Evolutionary conservation across 2,329 filamentous ascomycete genomes (phyloP), one percentile per base, ranked within the genome.

Genomic region (Aspergillus pseudotamarii): DNA sequence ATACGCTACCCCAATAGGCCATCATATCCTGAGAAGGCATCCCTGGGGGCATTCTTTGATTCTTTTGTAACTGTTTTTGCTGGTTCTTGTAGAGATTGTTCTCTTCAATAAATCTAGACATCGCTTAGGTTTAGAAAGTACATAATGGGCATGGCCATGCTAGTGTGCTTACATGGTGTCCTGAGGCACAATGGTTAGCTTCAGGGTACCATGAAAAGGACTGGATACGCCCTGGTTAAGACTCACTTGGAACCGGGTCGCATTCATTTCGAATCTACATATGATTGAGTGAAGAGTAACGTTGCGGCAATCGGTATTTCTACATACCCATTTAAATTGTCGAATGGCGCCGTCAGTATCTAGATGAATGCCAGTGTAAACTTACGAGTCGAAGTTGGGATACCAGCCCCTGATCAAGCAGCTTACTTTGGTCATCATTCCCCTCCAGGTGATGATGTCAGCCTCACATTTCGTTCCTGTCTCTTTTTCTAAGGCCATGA

Each of bases 351-450:
- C 0, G 89, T 89, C 89, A 98, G 88, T 68, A 99, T 92, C 92
- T 97, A 60, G 36, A 50, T 6, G 5, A 38, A 30, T 16, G 21
- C 10, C 5, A n/a, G 10, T 38, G n/a, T 57, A 26, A 57, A n/a
- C 34, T 28, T 14, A 26, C 11, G 19, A 23, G 14, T 26, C 11
- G 34, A 38, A 48, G 10, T 9, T 46, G 16, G 28, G 19, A 11
- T 21, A 36, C 46, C 19, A 28, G 30, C 34, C 19, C 11, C 9
- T 50, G 21, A 14, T 30, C 53, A 12, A n/a, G 34, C 16, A 26
- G 58, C 78, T 59, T 75, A 94, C 93, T 85, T 97, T 99, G 66
- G 95, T 98, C 90, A 99, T 94, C 93, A 98, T 97, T 43, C 95
- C 95, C 72, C 95, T 85, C 94, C 94, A 99, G 1, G 94, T 98